Conservation (phyloP, 257 asterid species). For the Solanum tarapatanum region DNA sequence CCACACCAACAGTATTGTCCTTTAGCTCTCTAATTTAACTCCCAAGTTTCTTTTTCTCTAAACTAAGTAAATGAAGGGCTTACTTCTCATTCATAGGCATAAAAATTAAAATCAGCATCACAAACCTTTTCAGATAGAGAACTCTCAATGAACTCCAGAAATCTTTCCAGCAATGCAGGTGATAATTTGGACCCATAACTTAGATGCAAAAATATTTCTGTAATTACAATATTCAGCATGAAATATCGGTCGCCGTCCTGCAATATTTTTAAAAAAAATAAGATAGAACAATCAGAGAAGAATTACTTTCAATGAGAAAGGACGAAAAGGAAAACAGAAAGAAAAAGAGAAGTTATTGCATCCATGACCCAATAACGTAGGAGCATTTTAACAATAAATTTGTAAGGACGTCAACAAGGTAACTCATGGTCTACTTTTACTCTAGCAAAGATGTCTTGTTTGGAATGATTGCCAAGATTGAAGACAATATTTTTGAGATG, state of each 20-base stretch:
- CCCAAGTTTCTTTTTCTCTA: not conserved
- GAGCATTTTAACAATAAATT: not conserved
- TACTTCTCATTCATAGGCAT: not conserved
- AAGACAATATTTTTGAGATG: not conserved
- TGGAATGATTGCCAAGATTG: not conserved
- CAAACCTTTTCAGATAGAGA: constrained; percentile 59
- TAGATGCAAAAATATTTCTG: constrained; percentile 56
- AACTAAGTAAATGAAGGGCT: not conserved
- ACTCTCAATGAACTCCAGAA: constrained; percentile 63
- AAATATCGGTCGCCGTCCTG: constrained; percentile 68
- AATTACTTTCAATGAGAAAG: not conserved
- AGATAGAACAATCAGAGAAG: not conserved
- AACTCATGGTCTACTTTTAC: not conserved
- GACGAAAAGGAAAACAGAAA: not conserved
- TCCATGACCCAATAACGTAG: not conserved
- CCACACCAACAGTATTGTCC: not conserved
- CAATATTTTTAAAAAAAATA: constrained; percentile 5
- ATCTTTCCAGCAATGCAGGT: constrained; percentile 44
- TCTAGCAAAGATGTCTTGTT: not conserved
- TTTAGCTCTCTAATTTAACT: not conserved
- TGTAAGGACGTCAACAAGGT: not conserved
- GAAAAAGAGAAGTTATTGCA: not conserved
- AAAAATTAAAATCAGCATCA: not conserved
- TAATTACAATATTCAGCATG: constrained; percentile 46
- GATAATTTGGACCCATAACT: constrained; percentile 36